A percentile compares a stretch with the other conserved stretches of the same genome.
These are phyloP conservation scores for Eutrema japonicum DNA, from an alignment of 345 rosid species.

Conservation along the genomic window DNA sequence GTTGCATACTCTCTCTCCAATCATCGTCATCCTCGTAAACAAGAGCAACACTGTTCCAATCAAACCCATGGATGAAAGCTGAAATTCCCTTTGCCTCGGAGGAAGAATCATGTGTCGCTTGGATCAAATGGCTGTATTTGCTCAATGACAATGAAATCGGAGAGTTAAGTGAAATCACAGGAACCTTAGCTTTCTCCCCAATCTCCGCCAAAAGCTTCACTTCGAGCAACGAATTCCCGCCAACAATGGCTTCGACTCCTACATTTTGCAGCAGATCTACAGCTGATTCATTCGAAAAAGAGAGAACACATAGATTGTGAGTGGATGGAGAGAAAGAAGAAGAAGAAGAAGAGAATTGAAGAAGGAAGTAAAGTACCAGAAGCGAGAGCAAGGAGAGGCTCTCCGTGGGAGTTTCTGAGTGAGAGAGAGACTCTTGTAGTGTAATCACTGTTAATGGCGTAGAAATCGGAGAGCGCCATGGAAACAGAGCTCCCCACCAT, in stretches of 20 bases:
- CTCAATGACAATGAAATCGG: neutral
- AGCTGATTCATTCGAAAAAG: slow-evolving; percentile 31
- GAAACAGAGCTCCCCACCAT: slow-evolving; percentile 32
- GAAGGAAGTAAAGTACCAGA: slow-evolving; percentile 13
- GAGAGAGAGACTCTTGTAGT: slow-evolving; percentile 29
- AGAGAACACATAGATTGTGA: neutral
- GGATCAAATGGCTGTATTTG: slow-evolving; percentile 37
- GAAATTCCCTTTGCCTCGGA: slow-evolving; percentile 37
- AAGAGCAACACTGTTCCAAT: slow-evolving; percentile 43
- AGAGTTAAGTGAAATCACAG: slow-evolving; percentile 40
- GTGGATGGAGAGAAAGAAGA: neutral
- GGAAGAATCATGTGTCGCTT: slow-evolving; percentile 34
- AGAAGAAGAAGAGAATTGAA: neutral
- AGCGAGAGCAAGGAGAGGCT: slow-evolving; percentile 40
- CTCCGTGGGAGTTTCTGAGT: slow-evolving; percentile 33
- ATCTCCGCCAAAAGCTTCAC: slow-evolving; percentile 38
- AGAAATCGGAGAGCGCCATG: slow-evolving; percentile 42
- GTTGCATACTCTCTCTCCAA: slow-evolving; percentile 39
- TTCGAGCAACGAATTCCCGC: slow-evolving; percentile 29
- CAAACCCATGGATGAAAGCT: slow-evolving; percentile 33
- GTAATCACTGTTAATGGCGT: slow-evolving; percentile 15
- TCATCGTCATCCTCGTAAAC: slow-evolving; percentile 40
- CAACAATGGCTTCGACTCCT: slow-evolving; percentile 26
- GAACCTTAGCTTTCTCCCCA: slow-evolving; percentile 44
- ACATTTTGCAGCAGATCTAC: slow-evolving; percentile 26